phyloP scores from a whole-genome alignment of 2,329 filamentous ascomycete species.

The Colletotrichum aenigma region DNA sequence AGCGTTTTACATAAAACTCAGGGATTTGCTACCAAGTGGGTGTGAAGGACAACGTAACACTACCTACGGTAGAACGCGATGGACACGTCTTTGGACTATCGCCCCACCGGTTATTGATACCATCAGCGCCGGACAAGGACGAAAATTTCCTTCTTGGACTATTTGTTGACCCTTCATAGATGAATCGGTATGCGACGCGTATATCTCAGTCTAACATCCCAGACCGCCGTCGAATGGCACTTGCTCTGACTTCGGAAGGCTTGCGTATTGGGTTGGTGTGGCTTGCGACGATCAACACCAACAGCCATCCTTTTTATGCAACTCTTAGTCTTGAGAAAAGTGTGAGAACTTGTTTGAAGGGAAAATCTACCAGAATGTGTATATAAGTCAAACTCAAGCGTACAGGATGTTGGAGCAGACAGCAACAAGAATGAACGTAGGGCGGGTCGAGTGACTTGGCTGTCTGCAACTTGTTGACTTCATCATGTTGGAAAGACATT shows the following conservation, averaged over 20 bases:
- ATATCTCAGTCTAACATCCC: background rate
- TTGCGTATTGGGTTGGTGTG: background rate
- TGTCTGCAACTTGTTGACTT: background rate
- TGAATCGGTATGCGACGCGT: background rate
- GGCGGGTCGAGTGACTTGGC: background rate
- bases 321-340: background rate
- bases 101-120: background rate
- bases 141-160: background rate
- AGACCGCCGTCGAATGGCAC: accelerated
- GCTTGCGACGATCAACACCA: background rate
- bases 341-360: background rate
- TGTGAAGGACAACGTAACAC: background rate
- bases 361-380: background rate
- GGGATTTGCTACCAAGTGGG: accelerated
- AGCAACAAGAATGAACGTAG: background rate
- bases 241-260: background rate
- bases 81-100: background rate
- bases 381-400: background rate
- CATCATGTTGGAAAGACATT: background rate
- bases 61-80: background rate
- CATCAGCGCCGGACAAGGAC: background rate
- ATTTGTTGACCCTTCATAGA: background rate
- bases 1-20: accelerated
- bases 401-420: background rate
- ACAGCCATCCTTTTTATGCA: background rate